phyloP scores from a whole-genome alignment of 2,329 filamentous ascomycete genomes.

The Hysterium pulicare region DNA sequence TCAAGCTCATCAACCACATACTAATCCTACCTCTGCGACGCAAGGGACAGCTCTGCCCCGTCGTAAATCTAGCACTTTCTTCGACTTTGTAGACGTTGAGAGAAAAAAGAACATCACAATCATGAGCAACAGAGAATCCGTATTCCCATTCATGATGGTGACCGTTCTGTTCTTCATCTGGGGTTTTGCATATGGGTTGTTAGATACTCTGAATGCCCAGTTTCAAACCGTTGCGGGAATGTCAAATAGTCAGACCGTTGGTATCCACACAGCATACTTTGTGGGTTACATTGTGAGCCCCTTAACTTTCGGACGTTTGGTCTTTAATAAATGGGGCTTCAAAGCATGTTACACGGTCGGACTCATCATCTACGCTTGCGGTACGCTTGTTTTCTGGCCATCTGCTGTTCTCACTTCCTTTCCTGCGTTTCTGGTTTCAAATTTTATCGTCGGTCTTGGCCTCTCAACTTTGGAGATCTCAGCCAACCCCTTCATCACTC shows the following conservation, averaged over 20 bases:
- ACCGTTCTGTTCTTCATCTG: slow-evolving; percentile 82
- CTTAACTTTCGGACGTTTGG: slow-evolving; percentile 59
- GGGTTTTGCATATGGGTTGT: slow-evolving; percentile 85
- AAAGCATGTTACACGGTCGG: slow-evolving; percentile 61
- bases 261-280: slow-evolving; percentile 69
- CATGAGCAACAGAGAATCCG: slow-evolving; percentile 60
- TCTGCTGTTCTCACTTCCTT: slow-evolving; percentile 61
- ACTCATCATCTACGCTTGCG: slow-evolving; percentile 60
- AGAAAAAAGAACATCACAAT: slow-evolving; percentile 66
- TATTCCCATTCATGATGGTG: slow-evolving; percentile 71
- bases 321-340: slow-evolving; percentile 60
- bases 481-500: slow-evolving; percentile 60
- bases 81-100: slow-evolving; percentile 72
- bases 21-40: slow-evolving; percentile 27
- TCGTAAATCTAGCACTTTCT: slow-evolving; percentile 54
- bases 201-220: slow-evolving; percentile 75
- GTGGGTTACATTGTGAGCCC: slow-evolving; percentile 69
- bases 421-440: slow-evolving; percentile 58
- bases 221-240: slow-evolving; percentile 63
- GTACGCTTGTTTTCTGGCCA: slow-evolving; percentile 62
- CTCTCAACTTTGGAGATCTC: slow-evolving; percentile 59
- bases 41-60: slow-evolving; percentile 17
- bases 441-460: slow-evolving; percentile 60
- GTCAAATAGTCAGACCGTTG: slow-evolving; percentile 60
- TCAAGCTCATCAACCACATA: slow-evolving; percentile 35